A percentile compares a stretch with the other conserved stretches of the same genome.
phyloP scores from a whole-genome alignment of 129 eudicot genomes.

The Flaveria ramosissima region DNA sequence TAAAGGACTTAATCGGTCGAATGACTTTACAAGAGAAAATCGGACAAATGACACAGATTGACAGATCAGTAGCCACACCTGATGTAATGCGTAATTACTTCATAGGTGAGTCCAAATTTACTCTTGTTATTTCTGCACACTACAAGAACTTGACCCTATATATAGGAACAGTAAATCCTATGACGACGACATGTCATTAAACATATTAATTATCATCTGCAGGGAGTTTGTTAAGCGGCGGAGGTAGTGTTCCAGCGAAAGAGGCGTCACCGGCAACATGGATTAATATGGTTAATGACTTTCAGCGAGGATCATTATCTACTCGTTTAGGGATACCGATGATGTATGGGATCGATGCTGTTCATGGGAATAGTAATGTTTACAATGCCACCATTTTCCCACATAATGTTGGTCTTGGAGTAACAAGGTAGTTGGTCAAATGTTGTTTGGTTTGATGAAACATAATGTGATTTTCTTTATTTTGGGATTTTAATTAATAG shows the following conservation, averaged over 20 bases:
- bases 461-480: not conserved
- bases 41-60: constrained; percentile 76
- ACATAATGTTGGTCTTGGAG: constrained; percentile 63
- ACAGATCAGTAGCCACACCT: constrained; percentile 41
- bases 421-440: constrained; percentile 19
- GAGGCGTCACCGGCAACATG: constrained; percentile 56
- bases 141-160: too few relatives aligned
- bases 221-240: constrained; percentile 68
- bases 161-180: too few relatives aligned
- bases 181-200: too few relatives aligned
- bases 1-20: constrained; percentile 48
- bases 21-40: constrained; percentile 70
- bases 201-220: not conserved
- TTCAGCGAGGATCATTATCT: constrained; percentile 53
- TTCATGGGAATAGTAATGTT: constrained; percentile 58
- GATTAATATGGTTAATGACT: constrained; percentile 57
- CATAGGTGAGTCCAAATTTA: constrained; percentile 40
- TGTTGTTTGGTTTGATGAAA: not conserved
- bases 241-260: constrained; percentile 59
- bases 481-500: constrained; percentile 32
- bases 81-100: constrained; percentile 50
- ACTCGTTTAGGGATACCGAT: constrained; percentile 64
- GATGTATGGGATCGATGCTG: constrained; percentile 68
- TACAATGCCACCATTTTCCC: constrained; percentile 63
- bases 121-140: not conserved